Percentiles rank a stretch among this genome's conserved stretches.
Evolutionary conservation across 257 asterid genomes (phyloP).

Genomic region (Gentiana macrophylla): DNA sequence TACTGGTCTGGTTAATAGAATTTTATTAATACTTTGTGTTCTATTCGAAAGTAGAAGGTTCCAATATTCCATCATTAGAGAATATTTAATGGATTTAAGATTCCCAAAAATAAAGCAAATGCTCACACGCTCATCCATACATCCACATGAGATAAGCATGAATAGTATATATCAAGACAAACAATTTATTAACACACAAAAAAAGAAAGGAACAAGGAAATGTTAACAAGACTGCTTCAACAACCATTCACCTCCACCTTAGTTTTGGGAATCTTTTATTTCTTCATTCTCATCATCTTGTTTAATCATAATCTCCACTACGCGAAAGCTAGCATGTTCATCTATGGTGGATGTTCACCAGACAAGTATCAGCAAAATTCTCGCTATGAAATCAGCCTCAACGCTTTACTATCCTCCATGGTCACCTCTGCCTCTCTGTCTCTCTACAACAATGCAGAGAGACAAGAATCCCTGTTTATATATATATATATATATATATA

Average conservation of each 20-base stretch:
- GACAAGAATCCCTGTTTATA: no score
- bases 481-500: no score
- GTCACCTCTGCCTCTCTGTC: constrained; percentile 43
- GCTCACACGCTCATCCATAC: neutral
- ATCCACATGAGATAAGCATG: neutral
- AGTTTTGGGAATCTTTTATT: constrained; percentile 7
- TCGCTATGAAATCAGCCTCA: constrained; percentile 41
- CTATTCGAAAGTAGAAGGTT: neutral
- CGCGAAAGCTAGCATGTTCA: constrained; percentile 29
- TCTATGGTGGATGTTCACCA: constrained; percentile 63
- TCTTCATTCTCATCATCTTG: constrained; percentile 12
- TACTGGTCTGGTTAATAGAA: no score
- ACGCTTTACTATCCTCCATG: constrained; percentile 51
- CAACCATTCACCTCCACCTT: constrained; percentile 1
- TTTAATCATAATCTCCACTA: constrained; percentile 3
- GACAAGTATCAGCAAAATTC: constrained; percentile 49
- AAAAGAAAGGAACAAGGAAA: constrained; percentile 7
- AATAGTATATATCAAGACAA: neutral
- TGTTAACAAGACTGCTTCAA: constrained; percentile 11
- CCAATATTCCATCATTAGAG: neutral
- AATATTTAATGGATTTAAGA: neutral
- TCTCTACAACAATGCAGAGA: constrained; percentile 45
- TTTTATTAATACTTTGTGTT: neutral
- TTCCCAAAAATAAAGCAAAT: constrained; percentile 2
- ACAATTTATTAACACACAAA: neutral